Base-by-base conservation (phyloP, 257 asterid genomes). In the Salvia hispanica region DNA sequence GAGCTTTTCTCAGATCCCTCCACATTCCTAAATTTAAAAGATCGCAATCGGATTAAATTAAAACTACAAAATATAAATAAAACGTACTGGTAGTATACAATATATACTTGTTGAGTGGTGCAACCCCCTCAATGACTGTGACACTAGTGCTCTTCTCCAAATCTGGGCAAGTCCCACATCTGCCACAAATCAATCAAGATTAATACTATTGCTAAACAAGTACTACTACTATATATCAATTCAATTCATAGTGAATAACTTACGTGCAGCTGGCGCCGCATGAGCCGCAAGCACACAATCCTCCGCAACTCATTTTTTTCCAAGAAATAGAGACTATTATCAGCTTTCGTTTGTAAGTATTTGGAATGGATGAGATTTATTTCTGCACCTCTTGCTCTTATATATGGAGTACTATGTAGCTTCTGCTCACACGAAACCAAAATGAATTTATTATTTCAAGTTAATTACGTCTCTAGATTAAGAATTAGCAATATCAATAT, bases 41-140 rank as follows among this genome's bases (percentile, higher is more conserved):
- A 3, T 50, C 33, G 28, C 6, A 50, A 50, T n/a, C n/a, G n/a
- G n/a, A n/a, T n/a, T n/a, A n/a, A n/a, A n/a, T n/a, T n/a, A n/a
- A n/a, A n/a, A n/a, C n/a, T n/a, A n/a, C n/a, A n/a, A 45, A 12
- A 45, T 4, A n/a, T n/a, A n/a, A n/a, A n/a, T n/a, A n/a, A n/a
- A n/a, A n/a, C n/a, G n/a, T n/a, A n/a, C n/a, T n/a, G n/a, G n/a
- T n/a, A n/a, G n/a, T n/a, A n/a, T n/a, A n/a, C n/a, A n/a, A n/a
- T n/a, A n/a, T n/a, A n/a, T 78, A 78, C 89, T 58, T 81, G 71
- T 69, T 78, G 15, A 66, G 7, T 0, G 83, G 81, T 13, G 78
- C 85, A 69, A 82, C 80, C 3, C 87, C 87, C 67, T 77, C 79
- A 39, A 84, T 46, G 47, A 72, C 58, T 72, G 73, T 68, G 7